Evolutionary conservation across 2,329 filamentous ascomycete genomes (phyloP).

Genomic region (Ceratocystis diversiconidia): DNA sequence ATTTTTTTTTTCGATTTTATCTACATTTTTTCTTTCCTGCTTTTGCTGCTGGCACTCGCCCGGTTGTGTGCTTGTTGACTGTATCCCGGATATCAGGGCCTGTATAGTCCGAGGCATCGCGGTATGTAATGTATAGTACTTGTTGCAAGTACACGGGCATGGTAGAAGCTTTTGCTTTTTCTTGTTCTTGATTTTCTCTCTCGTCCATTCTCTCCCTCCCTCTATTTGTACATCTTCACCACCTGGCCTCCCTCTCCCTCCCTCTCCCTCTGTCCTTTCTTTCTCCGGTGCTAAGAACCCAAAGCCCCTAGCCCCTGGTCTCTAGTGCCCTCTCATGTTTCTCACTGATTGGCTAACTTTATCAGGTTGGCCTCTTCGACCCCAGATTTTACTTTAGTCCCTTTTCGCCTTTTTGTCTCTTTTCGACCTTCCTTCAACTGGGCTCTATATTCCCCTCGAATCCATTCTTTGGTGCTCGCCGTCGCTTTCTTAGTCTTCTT

Average conservation of each 20-base stretch:
- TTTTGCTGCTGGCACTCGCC: neutral
- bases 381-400: slow-evolving; percentile 17
- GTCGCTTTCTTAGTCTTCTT: neutral
- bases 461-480: neutral
- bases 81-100: neutral
- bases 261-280: neutral
- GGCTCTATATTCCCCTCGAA: slow-evolving; percentile 10
- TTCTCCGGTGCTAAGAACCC: neutral
- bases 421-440: neutral
- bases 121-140: neutral
- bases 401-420: slow-evolving; percentile 8
- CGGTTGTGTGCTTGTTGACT: neutral
- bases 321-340: neutral
- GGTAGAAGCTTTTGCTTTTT: neutral
- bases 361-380: slow-evolving; percentile 3
- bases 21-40: neutral
- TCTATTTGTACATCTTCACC: neutral
- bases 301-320: neutral
- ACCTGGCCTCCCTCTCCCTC: too few species aligned
- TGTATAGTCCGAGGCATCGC: neutral
- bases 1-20: neutral
- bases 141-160: neutral
- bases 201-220: neutral
- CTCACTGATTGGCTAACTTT: neutral
- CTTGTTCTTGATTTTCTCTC: neutral